These are phyloP conservation scores for Pseudopediastrum boryanum DNA, from an alignment of 139 green algal species.

Conservation along the genomic window DNA sequence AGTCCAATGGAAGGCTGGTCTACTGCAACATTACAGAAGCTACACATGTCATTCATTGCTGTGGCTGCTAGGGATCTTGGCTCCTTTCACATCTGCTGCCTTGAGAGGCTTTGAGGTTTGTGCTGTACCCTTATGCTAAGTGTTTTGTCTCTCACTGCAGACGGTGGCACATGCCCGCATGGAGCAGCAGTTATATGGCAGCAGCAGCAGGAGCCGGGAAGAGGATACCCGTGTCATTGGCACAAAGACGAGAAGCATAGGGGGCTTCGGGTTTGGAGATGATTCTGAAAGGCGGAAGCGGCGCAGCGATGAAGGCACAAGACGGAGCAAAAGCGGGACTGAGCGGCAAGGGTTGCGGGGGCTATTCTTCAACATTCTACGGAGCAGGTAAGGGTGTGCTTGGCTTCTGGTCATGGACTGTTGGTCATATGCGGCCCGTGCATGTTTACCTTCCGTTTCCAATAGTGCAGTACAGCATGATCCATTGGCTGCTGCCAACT, in stretches of 20 bases:
- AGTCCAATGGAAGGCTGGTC: too few relatives aligned
- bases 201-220: slow-evolving; percentile 8
- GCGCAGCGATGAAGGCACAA: slow-evolving; percentile 4
- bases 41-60: too few relatives aligned
- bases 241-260: slow-evolving; percentile 42
- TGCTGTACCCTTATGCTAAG: too few relatives aligned
- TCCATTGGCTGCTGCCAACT: too few relatives aligned
- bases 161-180: slow-evolving; percentile 70
- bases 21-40: too few relatives aligned
- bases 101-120: too few relatives aligned
- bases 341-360: slow-evolving; percentile 40
- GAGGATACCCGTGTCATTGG: slow-evolving; percentile 63
- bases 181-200: slow-evolving; percentile 74
- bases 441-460: too few relatives aligned
- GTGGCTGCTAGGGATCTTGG: too few relatives aligned
- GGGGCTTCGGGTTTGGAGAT: background rate
- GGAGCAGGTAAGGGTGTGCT: slow-evolving; percentile 20
- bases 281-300: slow-evolving; percentile 1
- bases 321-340: background rate
- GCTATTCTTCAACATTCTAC: slow-evolving; percentile 61
- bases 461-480: too few relatives aligned
- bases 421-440: too few relatives aligned
- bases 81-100: too few relatives aligned
- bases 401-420: too few relatives aligned
- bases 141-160: slow-evolving; percentile 18